A percentile compares a stretch with the other conserved stretches of the same genome.
These are phyloP conservation scores for Eucalyptus leucophloia DNA, from an alignment of 345 rosid genomes.

Conservation along the genomic window DNA sequence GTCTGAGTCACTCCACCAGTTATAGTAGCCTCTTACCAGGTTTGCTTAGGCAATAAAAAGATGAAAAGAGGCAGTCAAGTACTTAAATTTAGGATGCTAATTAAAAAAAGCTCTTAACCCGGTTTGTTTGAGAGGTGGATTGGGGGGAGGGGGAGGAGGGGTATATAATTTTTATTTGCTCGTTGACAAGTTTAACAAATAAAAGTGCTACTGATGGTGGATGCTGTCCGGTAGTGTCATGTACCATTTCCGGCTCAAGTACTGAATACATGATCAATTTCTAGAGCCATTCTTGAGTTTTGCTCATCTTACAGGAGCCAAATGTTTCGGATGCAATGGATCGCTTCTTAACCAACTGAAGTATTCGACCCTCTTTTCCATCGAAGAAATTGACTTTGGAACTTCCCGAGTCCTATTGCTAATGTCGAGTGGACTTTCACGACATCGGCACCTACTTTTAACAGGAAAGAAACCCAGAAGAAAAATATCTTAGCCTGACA, in stretches of 20 bases:
- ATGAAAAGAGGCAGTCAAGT: not conserved
- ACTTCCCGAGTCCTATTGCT: not conserved
- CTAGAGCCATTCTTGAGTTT: not conserved
- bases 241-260: not conserved
- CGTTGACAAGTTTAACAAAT: not conserved
- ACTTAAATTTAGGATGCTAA: not conserved
- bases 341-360: not conserved
- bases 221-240: not conserved
- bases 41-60: conserved; percentile 16
- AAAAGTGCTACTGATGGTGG: not conserved
- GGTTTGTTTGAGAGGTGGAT: no score
- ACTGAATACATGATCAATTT: not conserved
- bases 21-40: not conserved
- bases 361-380: not conserved
- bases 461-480: not conserved
- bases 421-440: not conserved
- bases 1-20: not conserved
- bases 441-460: not conserved
- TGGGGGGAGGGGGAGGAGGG: rapidly evolving
- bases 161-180: not conserved
- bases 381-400: not conserved
- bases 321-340: not conserved
- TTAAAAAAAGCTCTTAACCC: not conserved
- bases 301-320: not conserved
- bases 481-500: not conserved